Base-by-base conservation (phyloP, 1,284 basidiomycete species). In the Stygiomarasmius scandens region DNA sequence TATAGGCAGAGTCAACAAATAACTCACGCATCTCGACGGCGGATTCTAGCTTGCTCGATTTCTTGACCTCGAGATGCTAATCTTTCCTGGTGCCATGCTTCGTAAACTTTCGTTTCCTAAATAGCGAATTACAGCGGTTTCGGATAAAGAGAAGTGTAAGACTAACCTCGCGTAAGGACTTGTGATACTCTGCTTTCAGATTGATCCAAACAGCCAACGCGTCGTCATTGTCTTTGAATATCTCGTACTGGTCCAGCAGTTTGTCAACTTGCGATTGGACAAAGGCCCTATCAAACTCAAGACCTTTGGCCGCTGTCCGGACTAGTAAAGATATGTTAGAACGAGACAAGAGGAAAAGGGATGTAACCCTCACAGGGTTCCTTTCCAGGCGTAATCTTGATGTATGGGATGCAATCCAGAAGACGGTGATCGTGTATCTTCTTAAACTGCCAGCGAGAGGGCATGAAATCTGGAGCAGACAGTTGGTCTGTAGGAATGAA, bases 1-100 rank as follows among this genome's bases (percentile, higher is more conserved):
- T n/a, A 41, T 16, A 41, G 16, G 16, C 4, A 8, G 16, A 41
- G 6, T 19, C 38, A 41, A 41, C 4, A 41, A 6, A 43, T 20
- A 22, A 56, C 58, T 19, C 20, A 59, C 58, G 36, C 51, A 20
- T 25, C 14, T 43, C 50, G 46, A 12, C 58, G 49, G 4, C 38
- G 34, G 6, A 29, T 20, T 3, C 58, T 49, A 47, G 43, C 29
- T 1, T 38, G 8, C 16, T 56, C 41, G 45, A 55, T 49, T 1
- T 52, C 51, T 29, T 48, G 25, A 41, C 38, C 16, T 19, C 38
- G 38, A 16, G 11, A 9, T 4, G 38, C 38, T 41, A 41, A 19
- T 19, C 38, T 12, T 16, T 12, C 38, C 6, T 6, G 16, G 16
- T 41, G 38, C 38, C 38, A 41, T 41, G 11, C 14, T 41, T 41